Evolutionary conservation across 495 filamentous ascomycete species (phyloP).

Genomic region (Xylaria nigripes): DNA sequence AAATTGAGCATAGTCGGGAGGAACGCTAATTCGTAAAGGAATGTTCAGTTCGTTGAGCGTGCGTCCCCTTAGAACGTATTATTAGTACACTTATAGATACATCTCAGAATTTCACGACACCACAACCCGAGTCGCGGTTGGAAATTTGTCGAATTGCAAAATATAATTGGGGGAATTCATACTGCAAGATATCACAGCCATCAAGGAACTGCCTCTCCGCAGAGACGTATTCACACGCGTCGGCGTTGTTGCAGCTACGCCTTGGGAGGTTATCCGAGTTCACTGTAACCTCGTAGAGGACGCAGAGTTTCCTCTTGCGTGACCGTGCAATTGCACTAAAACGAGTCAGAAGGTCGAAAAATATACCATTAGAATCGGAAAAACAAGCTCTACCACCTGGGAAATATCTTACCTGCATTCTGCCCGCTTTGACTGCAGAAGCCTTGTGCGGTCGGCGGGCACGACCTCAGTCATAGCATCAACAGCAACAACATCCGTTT

Average conservation of each 20-base stretch:
- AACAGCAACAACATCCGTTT: constrained; percentile 52
- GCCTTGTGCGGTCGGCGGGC: constrained; percentile 45
- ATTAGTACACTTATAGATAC: constrained; percentile 16
- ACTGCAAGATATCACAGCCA: constrained; percentile 69
- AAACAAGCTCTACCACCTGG: constrained; percentile 35
- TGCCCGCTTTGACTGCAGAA: constrained; percentile 45
- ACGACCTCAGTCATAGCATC: constrained; percentile 53
- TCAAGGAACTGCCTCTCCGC: constrained; percentile 61
- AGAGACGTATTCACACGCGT: constrained; percentile 42
- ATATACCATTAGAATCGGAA: constrained; percentile 39
- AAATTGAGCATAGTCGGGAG: constrained; percentile 15
- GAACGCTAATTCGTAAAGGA: constrained; percentile 46
- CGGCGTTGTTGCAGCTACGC: constrained; percentile 33
- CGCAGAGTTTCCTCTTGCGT: constrained; percentile 76
- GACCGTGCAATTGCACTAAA: constrained; percentile 64
- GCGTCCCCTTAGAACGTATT: constrained; percentile 49
- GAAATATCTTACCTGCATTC: constrained; percentile 39
- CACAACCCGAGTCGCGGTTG: constrained; percentile 20
- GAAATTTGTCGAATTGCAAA: constrained; percentile 3
- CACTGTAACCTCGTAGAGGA: constrained; percentile 60
- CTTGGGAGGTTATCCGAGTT: constrained; percentile 37
- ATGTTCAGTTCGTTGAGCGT: constrained; percentile 64
- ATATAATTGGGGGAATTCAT: constrained; percentile 32
- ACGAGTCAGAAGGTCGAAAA: constrained; percentile 29
- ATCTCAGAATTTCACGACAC: background rate